Evolutionary conservation across 192 early-diverging fungal genomes (phyloP), one percentile per base, ranked within the genome.

Genomic region (Ambispora gerdemannii): DNA sequence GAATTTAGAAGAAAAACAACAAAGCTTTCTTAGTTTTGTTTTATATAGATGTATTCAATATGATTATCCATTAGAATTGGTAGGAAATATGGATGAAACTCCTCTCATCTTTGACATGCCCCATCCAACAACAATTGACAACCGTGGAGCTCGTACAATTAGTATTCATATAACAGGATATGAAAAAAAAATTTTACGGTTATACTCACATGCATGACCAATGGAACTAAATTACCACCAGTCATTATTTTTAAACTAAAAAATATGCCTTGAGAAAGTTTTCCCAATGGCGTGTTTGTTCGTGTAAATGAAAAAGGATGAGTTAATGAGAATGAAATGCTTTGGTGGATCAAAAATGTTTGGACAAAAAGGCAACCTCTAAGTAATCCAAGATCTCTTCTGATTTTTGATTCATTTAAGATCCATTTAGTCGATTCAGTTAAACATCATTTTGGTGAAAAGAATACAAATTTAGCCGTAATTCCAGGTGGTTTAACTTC

Each of bases 161-260:
- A 63, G 34, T 63, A 63, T 63, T 43, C 2, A 35, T 38, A 63
- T 22, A 20, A 63, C 61, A 22, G 34, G 61, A 4, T 4, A 63
- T 36, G 2, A 63, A 63, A 3, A 4, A 19, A 19, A 3, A 17
- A 19, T 7, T 36, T 63, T 63, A n/a, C n/a, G n/a, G n/a, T n/a
- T n/a, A n/a, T n/a, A n/a, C n/a, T 36, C 33, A 2, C 3, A 4
- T 63, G 31, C 22, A 36, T 60, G 27, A 35, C 31, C 38, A n/a
- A 25, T 63, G 34, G 2, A 15, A 38, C 6, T 36, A 63, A 63
- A 36, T 36, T 63, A 8, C n/a, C n/a, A 3, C 2, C 34, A 38
- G n/a, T 36, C n/a, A 28, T n/a, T 63, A 63, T 63, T 43, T 63
- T 36, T 60, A 63, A 63, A 63, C 38, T 63, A 43, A 63, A 63